Percentiles rank a stretch among this genome's conserved stretches.
phyloP scores from a whole-genome alignment of 108 stramenopile species.

The Tribonema minus region DNA sequence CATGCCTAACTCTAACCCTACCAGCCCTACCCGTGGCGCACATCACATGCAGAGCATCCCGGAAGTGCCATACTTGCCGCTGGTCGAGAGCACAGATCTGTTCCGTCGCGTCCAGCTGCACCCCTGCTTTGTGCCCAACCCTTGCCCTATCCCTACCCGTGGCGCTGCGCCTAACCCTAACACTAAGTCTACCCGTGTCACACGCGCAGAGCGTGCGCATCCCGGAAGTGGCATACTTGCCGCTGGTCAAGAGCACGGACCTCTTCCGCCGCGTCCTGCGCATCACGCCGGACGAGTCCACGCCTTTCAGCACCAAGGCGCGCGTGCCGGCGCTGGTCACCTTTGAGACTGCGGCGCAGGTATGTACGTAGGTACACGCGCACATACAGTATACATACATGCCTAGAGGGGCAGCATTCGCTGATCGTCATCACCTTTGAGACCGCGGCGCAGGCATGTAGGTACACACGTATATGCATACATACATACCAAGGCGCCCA shows the following conservation, averaged over 20 bases:
- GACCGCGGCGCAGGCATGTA: conserved; percentile 61
- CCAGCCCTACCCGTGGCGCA: too few relatives aligned
- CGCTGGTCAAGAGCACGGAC: conserved; percentile 82
- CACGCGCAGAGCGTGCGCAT: conserved; percentile 62
- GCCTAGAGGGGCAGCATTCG: too few relatives aligned
- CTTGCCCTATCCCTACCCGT: too few relatives aligned
- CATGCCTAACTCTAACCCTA: too few relatives aligned
- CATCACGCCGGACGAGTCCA: conserved; percentile 72
- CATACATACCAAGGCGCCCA: too few relatives aligned
- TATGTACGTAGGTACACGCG: too few relatives aligned
- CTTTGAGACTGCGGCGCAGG: conserved; percentile 71
- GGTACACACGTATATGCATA: too few relatives aligned
- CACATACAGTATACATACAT: too few relatives aligned
- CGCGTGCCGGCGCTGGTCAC: conserved; percentile 88
- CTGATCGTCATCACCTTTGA: conserved; percentile 90
- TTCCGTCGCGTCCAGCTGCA: conserved; percentile 71
- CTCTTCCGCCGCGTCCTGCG: conserved; percentile 72
- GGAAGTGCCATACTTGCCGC: too few relatives aligned
- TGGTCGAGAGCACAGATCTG: conserved; percentile 76
- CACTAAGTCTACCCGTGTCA: too few relatives aligned
- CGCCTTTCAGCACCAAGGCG: conserved; percentile 89
- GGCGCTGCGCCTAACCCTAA: too few relatives aligned
- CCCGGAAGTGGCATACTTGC: conserved; percentile 80
- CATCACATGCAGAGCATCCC: too few relatives aligned
- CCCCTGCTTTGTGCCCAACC: conserved; percentile 73